Evolutionary conservation across 179 eudicot genomes (phyloP).

Genomic region (Gypsophila paniculata): DNA sequence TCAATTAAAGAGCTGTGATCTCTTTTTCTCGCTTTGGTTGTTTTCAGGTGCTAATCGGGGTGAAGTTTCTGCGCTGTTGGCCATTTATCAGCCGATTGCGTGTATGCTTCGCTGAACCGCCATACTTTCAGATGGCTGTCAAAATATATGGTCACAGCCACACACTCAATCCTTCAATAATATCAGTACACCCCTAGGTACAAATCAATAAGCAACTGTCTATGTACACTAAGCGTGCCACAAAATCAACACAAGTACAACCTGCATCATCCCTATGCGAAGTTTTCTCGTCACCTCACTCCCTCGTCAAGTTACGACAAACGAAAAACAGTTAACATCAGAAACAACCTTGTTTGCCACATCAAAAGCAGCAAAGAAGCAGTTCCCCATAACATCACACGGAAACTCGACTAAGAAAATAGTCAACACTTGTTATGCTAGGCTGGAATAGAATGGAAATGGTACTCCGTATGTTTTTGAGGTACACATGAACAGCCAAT

Average conservation of each 20-base stretch:
- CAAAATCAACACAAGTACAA: no score
- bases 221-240: no score
- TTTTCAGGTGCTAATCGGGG: slow-evolving; percentile 73
- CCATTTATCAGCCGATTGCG: slow-evolving; percentile 83
- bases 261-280: no score
- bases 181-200: not conserved
- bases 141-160: slow-evolving; percentile 24
- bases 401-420: not conserved
- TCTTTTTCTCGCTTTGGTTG: slow-evolving; percentile 1
- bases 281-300: no score
- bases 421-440: not conserved
- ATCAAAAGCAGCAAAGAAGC: not conserved
- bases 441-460: not conserved
- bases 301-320: not conserved
- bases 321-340: not conserved
- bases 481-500: no score
- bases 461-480: not conserved
- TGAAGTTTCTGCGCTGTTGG: slow-evolving; percentile 76
- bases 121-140: slow-evolving; percentile 87
- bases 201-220: not conserved
- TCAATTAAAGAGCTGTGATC: not conserved
- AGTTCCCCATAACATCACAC: not conserved
- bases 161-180: not conserved
- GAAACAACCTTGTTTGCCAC: no score
- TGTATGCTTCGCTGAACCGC: slow-evolving; percentile 87